A percentile compares a stretch with the other conserved stretches of the same genome.
phyloP scores from a whole-genome alignment of 306 rosid genomes.

The Ammopiptanthus mongolicus region DNA sequence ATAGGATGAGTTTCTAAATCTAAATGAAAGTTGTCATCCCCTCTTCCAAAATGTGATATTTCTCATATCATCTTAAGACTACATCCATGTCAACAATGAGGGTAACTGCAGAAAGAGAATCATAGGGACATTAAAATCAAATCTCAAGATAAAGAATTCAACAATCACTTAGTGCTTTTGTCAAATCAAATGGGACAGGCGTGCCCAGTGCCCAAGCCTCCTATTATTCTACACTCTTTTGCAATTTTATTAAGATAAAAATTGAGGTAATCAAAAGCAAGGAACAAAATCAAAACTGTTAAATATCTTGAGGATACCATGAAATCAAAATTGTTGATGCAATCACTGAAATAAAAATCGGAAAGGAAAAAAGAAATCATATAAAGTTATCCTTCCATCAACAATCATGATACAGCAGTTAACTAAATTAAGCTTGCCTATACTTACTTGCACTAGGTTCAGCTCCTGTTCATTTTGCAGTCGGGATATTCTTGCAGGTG shows the following conservation, averaged over 20 bases:
- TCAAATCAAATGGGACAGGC: neutral
- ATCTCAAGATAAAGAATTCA: neutral
- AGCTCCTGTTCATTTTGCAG: constrained; percentile 92
- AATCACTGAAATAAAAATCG: neutral
- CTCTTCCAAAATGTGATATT: neutral
- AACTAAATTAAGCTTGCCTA: constrained; percentile 6
- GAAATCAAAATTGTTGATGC: neutral
- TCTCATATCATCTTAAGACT: neutral
- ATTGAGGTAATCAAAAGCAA: neutral
- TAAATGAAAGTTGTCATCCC: neutral
- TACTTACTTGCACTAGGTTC: constrained; percentile 82
- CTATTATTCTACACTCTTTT: neutral
- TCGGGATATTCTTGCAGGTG: constrained; percentile 82
- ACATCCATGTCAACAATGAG: neutral
- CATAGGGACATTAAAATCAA: neutral
- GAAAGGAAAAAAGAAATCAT: neutral
- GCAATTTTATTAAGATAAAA: neutral
- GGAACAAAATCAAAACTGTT: neutral
- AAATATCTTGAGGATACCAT: neutral
- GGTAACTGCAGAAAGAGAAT: neutral
- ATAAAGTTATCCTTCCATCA: neutral
- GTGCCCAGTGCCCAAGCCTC: constrained; percentile 1
- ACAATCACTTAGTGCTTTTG: neutral
- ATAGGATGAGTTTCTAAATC: neutral
- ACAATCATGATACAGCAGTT: constrained; percentile 6